Percentiles rank a stretch among this genome's conserved stretches.
Conservation (phyloP, 805 yeast genomes). For the Yamadazyma akitaensis region DNA sequence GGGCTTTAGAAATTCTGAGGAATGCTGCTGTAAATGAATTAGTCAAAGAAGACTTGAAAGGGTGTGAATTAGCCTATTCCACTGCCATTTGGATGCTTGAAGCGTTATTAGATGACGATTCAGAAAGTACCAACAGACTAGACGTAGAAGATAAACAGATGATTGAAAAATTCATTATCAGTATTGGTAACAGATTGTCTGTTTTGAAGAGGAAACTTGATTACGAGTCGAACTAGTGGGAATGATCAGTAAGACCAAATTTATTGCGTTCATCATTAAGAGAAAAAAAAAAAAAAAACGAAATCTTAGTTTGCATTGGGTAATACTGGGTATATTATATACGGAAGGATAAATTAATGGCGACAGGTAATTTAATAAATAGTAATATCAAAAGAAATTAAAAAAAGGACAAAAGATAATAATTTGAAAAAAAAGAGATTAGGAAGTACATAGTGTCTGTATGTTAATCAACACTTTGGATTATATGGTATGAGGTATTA, state of each 20-base stretch:
- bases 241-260: not conserved
- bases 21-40: slow-evolving; percentile 88
- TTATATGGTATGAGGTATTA: not conserved
- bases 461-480: not conserved
- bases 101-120: slow-evolving; percentile 62
- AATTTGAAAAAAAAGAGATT: slow-evolving; percentile 1
- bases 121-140: slow-evolving; percentile 33
- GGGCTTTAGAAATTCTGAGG: slow-evolving; percentile 91
- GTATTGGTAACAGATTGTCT: slow-evolving; percentile 78
- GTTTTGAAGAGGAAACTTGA: slow-evolving; percentile 60
- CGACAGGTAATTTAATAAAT: slow-evolving; percentile 6
- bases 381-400: not conserved
- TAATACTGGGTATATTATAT: slow-evolving; percentile 8
- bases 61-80: slow-evolving; percentile 85
- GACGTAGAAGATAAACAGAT: slow-evolving; percentile 72
- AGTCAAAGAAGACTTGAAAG: slow-evolving; percentile 63
- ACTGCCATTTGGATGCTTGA: slow-evolving; percentile 96
- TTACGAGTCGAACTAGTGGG: not conserved
- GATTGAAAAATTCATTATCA: slow-evolving; percentile 76
- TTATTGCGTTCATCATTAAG: not conserved
- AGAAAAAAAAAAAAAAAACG: slow-evolving; percentile 5
- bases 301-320: slow-evolving; percentile 6
- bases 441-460: slow-evolving; percentile 1
- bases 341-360: slow-evolving; percentile 1
- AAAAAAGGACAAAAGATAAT: slow-evolving; percentile 1